phyloP scores from a whole-genome alignment of 2,329 filamentous ascomycete genomes.

The Colletotrichum shisoi region DNA sequence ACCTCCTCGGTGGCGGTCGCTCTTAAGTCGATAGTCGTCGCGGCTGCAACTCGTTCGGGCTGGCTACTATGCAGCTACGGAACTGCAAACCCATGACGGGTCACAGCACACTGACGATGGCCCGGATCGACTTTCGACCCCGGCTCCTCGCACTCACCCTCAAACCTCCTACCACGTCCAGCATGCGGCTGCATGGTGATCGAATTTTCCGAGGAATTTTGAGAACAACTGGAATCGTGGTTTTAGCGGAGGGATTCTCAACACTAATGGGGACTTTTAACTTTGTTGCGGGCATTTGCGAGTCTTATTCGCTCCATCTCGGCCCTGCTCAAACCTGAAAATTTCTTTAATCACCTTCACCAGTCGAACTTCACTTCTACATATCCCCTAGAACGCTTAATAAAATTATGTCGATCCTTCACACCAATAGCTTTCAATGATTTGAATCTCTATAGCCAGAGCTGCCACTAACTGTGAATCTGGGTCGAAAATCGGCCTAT shows the following conservation, averaged over 20 bases:
- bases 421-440: background rate
- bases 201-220: conserved; percentile 20
- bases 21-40: conserved; percentile 7
- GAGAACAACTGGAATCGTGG: conserved; percentile 18
- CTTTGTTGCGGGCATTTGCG: conserved; percentile 25
- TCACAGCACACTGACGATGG: background rate
- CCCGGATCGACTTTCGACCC: background rate
- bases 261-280: conserved; percentile 30
- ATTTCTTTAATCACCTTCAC: conserved; percentile 33
- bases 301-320: conserved; percentile 27
- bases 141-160: conserved; percentile 6
- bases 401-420: conserved; percentile 34
- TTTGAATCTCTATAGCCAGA: background rate
- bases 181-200: conserved; percentile 1
- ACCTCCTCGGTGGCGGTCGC: background rate
- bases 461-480: background rate
- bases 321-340: conserved; percentile 19
- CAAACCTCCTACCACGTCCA: background rate
- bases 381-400: conserved; percentile 13
- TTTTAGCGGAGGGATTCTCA: conserved; percentile 14
- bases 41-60: conserved; percentile 25
- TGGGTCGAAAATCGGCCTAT: background rate
- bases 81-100: conserved; percentile 27
- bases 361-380: conserved; percentile 28
- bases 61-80: conserved; percentile 25